phyloP scores from a whole-genome alignment of 441 rosid genomes.

The Eutrema salsugineum region DNA sequence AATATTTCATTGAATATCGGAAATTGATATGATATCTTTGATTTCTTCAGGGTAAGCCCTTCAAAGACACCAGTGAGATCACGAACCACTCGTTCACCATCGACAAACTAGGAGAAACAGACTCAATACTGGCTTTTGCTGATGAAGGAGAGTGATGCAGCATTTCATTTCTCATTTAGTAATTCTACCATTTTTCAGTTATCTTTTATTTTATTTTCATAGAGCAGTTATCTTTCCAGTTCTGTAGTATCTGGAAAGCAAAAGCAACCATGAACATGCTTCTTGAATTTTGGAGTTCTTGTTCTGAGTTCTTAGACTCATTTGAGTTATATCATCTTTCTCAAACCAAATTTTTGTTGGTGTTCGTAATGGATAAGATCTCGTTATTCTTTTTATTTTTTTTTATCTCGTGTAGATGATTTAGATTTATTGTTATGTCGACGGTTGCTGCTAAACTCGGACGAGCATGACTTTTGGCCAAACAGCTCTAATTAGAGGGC shows the following conservation, averaged over 20 bases:
- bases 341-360: neutral
- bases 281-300: slow-evolving; percentile 20
- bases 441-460: no score
- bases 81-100: neutral
- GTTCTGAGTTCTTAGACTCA: slow-evolving; percentile 19
- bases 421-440: neutral
- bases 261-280: slow-evolving; percentile 16
- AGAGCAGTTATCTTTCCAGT: slow-evolving; percentile 16
- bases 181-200: neutral
- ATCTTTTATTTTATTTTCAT: neutral
- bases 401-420: neutral
- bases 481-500: neutral
- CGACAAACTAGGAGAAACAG: slow-evolving; percentile 5
- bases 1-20: neutral
- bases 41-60: slow-evolving; percentile 21
- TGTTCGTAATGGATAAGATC: neutral
- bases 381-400: neutral
- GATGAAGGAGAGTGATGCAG: slow-evolving; percentile 12
- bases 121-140: neutral
- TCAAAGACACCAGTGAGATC: slow-evolving; percentile 27
- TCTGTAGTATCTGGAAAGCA: slow-evolving; percentile 8
- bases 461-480: no score
- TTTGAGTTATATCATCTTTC: neutral
- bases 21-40: neutral
- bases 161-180: neutral